phyloP scores from a whole-genome alignment of 2,329 filamentous ascomycete species.

The Sporothrix pseudoabietina region DNA sequence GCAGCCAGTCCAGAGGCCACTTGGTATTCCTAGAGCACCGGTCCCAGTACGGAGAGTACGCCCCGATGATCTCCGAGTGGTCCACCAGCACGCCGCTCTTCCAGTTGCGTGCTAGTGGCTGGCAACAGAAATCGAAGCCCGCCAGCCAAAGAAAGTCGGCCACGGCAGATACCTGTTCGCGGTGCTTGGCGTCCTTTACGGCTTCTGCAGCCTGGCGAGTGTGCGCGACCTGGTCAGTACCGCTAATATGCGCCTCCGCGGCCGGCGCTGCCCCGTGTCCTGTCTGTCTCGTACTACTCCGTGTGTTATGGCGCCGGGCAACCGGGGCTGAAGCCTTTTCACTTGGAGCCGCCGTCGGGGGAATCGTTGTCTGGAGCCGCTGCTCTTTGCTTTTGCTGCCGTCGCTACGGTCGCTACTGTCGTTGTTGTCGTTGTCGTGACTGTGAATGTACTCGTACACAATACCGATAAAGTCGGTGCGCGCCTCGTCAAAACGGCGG shows the following conservation, averaged over 20 bases:
- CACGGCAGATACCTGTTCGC: constrained; percentile 20
- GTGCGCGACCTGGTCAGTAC: too few species aligned
- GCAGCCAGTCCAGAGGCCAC: not conserved
- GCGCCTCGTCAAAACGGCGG: constrained; percentile 13
- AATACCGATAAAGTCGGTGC: constrained; percentile 26
- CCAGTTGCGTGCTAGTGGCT: constrained; percentile 25
- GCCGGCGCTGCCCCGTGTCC: not conserved
- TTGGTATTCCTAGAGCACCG: not conserved
- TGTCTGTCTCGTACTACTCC: not conserved
- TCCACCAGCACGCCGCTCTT: constrained; percentile 27
- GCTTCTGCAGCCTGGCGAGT: not conserved
- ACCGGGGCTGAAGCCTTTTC: not conserved
- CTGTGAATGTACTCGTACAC: constrained; percentile 29
- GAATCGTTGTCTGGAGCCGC: not conserved
- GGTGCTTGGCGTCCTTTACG: constrained; percentile 23
- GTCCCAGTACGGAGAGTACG: constrained; percentile 19
- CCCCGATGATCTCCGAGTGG: constrained; percentile 23
- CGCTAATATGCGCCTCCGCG: not conserved
- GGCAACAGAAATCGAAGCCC: constrained; percentile 19
- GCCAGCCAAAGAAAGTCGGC: constrained; percentile 24
- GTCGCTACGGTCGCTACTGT: too few species aligned
- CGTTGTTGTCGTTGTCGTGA: not conserved
- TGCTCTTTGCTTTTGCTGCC: not conserved
- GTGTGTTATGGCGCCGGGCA: constrained; percentile 17
- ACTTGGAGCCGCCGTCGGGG: not conserved